Evolutionary conservation across 2,329 filamentous ascomycete species (phyloP), one percentile per base, ranked within the genome.

Genomic region (Paraphoma chrysanthemicola): DNA sequence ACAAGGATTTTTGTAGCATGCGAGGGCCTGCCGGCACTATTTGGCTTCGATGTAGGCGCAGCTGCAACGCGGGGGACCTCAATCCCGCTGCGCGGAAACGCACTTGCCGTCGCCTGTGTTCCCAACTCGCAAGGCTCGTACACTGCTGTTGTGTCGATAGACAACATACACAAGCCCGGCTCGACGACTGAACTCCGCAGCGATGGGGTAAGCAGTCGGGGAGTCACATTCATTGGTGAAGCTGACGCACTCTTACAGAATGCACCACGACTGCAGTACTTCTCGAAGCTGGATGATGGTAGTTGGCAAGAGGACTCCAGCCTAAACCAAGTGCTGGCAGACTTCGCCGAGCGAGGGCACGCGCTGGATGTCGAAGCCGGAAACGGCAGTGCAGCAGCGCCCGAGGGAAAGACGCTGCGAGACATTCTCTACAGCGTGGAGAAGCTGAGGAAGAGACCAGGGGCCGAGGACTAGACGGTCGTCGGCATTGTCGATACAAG

Each of bases 11-110:
- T 80, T 4, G 74, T 81, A 6, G 76, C 78, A 11, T 77, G 75
- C 48, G 81, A 82, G 60, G 78, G 77, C 5, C 50, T 80, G 29
- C 84, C 87, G 55, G 90, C 83, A 41, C 77, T 96, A 8, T 88
- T 94, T 74, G 78, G 85, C 53, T 90, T 89, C 78, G 58, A 72
- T 1, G 73, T 84, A 47, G 83, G 83, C 57, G 75, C 71, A 12
- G 73, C 75, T 7, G 77, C 82, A 44, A 83, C 82, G 48, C 23
- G 44, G 17, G 57, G 53, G 43, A 51, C 58, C 6, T 60, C 60
- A 14, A 68, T 92, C 51, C 74, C 80, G 39, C 74, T 92, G 4
- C 79, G 82, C 2, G 89, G 89, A 7, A 92, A 91, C 66, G 84
- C 88, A 0, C 82, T 94, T 4, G 85, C 88, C 68, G 66, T 85